Percentiles rank a stretch among this genome's conserved stretches.
These are phyloP conservation scores for Euclidium syriacum DNA, from an alignment of 345 rosid genomes.

Conservation along the genomic window DNA sequence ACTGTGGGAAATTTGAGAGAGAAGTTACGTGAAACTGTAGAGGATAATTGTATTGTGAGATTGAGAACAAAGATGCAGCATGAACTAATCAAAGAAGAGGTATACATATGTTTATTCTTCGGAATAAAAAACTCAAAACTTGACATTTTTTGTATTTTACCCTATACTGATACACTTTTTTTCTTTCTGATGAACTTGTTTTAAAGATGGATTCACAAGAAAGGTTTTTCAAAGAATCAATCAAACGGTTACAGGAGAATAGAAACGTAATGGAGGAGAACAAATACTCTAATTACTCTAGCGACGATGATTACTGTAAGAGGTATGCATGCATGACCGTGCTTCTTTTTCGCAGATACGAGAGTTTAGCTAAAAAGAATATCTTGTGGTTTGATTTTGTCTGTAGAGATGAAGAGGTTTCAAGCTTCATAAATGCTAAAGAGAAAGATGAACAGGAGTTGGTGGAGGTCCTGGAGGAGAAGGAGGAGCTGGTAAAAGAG, in stretches of 20 bases:
- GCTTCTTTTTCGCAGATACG: too few species aligned
- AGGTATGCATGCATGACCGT: conserved; percentile 38
- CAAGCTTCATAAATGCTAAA: conserved; percentile 44
- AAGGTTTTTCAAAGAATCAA: conserved; percentile 58
- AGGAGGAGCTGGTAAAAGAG: conserved; percentile 53
- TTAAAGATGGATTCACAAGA: conserved; percentile 74
- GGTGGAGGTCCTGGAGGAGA: conserved; percentile 55
- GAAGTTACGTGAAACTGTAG: conserved; percentile 57
- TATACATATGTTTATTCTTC: conserved; percentile 20
- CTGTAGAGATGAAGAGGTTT: conserved; percentile 47
- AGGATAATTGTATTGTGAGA: conserved; percentile 63
- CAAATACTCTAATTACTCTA: conserved; percentile 28
- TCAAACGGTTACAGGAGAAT: conserved; percentile 39
- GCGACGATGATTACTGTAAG: conserved; percentile 38
- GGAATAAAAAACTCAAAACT: too few species aligned
- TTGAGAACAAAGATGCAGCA: conserved; percentile 68
- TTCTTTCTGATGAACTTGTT: not conserved
- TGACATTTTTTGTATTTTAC: not conserved
- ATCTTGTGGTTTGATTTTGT: not conserved
- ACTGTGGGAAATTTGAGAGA: conserved; percentile 48
- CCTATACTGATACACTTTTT: not conserved
- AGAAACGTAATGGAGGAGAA: conserved; percentile 58
- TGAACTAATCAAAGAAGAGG: conserved; percentile 80
- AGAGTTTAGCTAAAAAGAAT: not conserved
- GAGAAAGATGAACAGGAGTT: conserved; percentile 60